Percentiles rank a stretch among this genome's conserved stretches.
Conservation (phyloP, 164 flowering plant species). For the Liquidambar formosana region DNA sequence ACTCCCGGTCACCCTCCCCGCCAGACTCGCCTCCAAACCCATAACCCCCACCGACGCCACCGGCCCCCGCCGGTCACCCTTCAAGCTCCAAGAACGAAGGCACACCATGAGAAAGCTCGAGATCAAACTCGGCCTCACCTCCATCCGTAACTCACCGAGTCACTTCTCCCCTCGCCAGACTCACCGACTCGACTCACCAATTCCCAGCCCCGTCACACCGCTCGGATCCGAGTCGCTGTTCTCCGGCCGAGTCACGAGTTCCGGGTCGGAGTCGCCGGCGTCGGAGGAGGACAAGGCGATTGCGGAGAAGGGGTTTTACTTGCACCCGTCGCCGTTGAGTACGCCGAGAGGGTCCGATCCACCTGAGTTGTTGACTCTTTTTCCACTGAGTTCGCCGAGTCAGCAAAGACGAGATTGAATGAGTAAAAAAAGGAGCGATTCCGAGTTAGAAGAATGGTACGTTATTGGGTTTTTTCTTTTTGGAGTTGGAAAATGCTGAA, state of each 20-base stretch:
- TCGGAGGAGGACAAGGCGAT: slow-evolving; percentile 48
- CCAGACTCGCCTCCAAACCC: slow-evolving; percentile 23
- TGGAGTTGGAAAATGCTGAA: background rate
- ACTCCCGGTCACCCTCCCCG: slow-evolving; percentile 31
- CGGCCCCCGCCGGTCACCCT: slow-evolving; percentile 43
- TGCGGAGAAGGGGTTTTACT: slow-evolving; percentile 47
- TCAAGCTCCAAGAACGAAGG: slow-evolving; percentile 57
- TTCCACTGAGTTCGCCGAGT: slow-evolving; percentile 46
- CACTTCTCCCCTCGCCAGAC: slow-evolving; percentile 17
- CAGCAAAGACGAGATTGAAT: slow-evolving; percentile 15
- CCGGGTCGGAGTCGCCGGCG: slow-evolving; percentile 33
- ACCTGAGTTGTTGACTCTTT: slow-evolving; percentile 49
- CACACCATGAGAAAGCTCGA: slow-evolving; percentile 49
- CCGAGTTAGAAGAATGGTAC: background rate
- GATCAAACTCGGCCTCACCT: slow-evolving; percentile 44
- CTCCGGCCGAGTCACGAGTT: slow-evolving; percentile 11
- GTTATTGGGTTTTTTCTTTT: background rate
- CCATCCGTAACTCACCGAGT: slow-evolving; percentile 19
- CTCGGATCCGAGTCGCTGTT: slow-evolving; percentile 32
- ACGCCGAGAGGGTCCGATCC: slow-evolving; percentile 46
- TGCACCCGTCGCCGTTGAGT: slow-evolving; percentile 51
- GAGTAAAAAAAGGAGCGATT: too few relatives aligned
- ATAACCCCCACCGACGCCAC: slow-evolving; percentile 16
- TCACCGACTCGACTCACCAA: slow-evolving; percentile 19
- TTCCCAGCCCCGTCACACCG: slow-evolving; percentile 50